A percentile compares a stretch with the other conserved stretches of the same genome.
Evolutionary conservation across 164 flowering plant species (phyloP).

Genomic region (Malania oleifera): DNA sequence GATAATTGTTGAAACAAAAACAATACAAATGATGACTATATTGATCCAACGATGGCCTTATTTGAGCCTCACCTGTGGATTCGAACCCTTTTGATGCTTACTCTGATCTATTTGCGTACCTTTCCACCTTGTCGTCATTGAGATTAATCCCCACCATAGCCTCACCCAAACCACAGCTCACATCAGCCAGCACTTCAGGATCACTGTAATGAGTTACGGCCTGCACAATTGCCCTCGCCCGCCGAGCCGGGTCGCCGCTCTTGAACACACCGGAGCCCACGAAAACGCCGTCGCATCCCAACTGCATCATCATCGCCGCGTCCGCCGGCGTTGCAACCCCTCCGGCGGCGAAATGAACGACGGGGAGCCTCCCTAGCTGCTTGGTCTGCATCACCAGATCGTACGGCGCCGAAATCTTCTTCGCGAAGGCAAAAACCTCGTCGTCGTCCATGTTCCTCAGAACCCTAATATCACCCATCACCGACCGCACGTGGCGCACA

Average conservation of each 20-base stretch:
- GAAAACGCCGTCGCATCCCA: constrained; percentile 75
- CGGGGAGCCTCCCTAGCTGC: constrained; percentile 69
- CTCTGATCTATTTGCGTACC: constrained; percentile 63
- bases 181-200: constrained; percentile 56
- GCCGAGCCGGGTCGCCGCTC: constrained; percentile 56
- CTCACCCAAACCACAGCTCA: constrained; percentile 70
- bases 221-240: constrained; percentile 69
- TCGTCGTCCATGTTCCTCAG: constrained; percentile 71
- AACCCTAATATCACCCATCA: constrained; percentile 66
- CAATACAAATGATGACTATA: too few species aligned
- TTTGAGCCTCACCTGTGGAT: constrained; percentile 2
- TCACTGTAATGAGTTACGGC: constrained; percentile 75
- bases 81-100: constrained; percentile 14
- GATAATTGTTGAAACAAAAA: too few species aligned
- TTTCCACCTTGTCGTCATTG: constrained; percentile 59
- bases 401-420: constrained; percentile 58
- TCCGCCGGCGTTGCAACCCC: constrained; percentile 79
- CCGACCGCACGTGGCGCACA: constrained; percentile 66
- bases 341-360: constrained; percentile 75
- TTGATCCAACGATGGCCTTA: too few species aligned
- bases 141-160: constrained; percentile 72
- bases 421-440: constrained; percentile 63
- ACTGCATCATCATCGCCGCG: constrained; percentile 77
- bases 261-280: constrained; percentile 75
- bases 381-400: constrained; percentile 76